These are phyloP conservation scores for Hymenoscyphus linearis DNA, from an alignment of 2,329 filamentous ascomycete species.

Conservation along the genomic window DNA sequence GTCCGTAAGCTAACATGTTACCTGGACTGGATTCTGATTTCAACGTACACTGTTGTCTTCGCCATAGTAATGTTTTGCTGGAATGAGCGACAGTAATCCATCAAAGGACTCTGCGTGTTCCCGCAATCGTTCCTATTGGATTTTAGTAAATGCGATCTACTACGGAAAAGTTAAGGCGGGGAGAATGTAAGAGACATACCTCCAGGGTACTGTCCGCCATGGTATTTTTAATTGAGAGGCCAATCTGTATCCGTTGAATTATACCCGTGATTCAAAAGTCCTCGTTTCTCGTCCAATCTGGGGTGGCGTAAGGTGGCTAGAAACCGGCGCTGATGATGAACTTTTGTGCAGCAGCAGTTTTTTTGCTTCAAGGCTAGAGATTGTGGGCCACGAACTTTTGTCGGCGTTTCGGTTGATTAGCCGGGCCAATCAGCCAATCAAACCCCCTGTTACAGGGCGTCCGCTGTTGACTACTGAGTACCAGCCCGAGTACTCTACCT, in stretches of 20 bases:
- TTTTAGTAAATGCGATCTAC: slow-evolving; percentile 6
- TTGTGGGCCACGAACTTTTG: neutral
- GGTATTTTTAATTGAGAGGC: neutral
- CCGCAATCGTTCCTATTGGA: slow-evolving; percentile 45
- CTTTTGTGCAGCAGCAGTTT: neutral
- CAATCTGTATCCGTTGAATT: neutral
- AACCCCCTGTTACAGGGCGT: neutral
- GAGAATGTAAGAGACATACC: slow-evolving; percentile 24
- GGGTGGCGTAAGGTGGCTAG: neutral
- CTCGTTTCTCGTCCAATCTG: neutral
- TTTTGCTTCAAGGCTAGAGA: neutral
- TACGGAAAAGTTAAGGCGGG: slow-evolving; percentile 19
- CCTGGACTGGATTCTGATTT: neutral
- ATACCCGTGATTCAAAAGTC: neutral
- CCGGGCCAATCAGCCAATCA: neutral
- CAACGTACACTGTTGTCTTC: slow-evolving; percentile 61
- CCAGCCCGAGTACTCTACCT: no score
- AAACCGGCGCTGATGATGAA: neutral
- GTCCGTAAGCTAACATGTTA: slow-evolving; percentile 15
- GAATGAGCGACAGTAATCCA: slow-evolving; percentile 64
- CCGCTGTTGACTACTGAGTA: no score
- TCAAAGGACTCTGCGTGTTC: slow-evolving; percentile 37
- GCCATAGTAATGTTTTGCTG: slow-evolving; percentile 66
- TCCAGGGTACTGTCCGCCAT: slow-evolving; percentile 33
- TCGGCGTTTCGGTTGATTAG: neutral